Percentiles rank a stretch among this genome's conserved stretches.
These are phyloP conservation scores for Ensete ventricosum DNA, from an alignment of 176 grass and related monocot genomes.

Conservation along the genomic window DNA sequence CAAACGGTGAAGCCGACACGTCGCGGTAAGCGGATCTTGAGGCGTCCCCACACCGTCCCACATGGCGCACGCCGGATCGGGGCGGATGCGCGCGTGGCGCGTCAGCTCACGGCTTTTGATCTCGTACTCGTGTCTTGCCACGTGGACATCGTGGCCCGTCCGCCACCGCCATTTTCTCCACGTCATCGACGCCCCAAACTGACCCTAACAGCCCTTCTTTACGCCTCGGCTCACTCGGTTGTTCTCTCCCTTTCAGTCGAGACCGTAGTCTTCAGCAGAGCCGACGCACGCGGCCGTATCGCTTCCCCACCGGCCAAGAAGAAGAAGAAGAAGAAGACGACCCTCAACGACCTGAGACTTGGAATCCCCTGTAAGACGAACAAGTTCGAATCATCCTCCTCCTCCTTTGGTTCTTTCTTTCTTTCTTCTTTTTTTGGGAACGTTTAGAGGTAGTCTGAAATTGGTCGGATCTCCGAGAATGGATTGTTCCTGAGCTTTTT, in stretches of 20 bases:
- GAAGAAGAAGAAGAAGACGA: no score
- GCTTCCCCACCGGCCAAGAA: not conserved
- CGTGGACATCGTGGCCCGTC: conserved; percentile 1
- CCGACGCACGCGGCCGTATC: not conserved
- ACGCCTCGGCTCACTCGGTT: not conserved
- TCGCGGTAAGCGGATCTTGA: no score
- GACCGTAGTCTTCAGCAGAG: not conserved
- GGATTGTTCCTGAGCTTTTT: not conserved
- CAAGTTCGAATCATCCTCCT: not conserved
- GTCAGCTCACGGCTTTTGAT: conserved; percentile 73
- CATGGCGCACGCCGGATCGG: conserved; percentile 36
- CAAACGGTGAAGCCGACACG: no score
- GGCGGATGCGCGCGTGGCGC: conserved; percentile 17
- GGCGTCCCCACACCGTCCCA: not conserved
- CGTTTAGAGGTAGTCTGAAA: not conserved
- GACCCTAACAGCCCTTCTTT: conserved; percentile 11
- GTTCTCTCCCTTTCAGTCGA: not conserved
- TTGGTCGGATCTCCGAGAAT: not conserved
- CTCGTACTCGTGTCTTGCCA: conserved; percentile 27
- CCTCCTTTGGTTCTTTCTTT: not conserved
- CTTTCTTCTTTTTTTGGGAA: not conserved
- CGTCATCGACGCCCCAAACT: conserved; percentile 23
- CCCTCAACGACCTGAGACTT: not conserved
- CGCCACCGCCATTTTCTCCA: conserved; percentile 66
- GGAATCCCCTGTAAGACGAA: no score